A percentile compares a stretch with the other conserved stretches of the same genome.
These are phyloP conservation scores for Pezicula radicicola DNA, from an alignment of 2,329 filamentous ascomycete genomes.

Conservation along the genomic window DNA sequence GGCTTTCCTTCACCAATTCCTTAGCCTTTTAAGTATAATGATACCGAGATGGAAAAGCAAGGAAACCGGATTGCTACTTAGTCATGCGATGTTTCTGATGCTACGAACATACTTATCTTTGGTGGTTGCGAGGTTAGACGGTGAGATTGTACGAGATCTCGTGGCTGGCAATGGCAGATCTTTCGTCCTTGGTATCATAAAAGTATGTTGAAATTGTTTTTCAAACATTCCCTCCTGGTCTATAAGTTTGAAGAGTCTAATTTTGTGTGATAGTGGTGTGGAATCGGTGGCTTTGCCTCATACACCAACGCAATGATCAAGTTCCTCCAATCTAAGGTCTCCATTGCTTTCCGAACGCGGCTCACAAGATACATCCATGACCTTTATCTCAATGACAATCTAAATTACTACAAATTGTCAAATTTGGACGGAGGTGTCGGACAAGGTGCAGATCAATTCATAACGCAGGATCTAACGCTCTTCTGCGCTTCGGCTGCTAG, in stretches of 20 bases:
- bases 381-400: slow-evolving; percentile 87
- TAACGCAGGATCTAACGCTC: slow-evolving; percentile 92
- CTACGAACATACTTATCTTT: slow-evolving; percentile 91
- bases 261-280: slow-evolving; percentile 65
- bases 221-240: slow-evolving; percentile 8
- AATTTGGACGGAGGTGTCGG: slow-evolving; percentile 93
- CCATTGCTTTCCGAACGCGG: slow-evolving; percentile 93
- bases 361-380: slow-evolving; percentile 97
- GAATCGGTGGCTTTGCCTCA: slow-evolving; percentile 86
- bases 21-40: slow-evolving; percentile 96
- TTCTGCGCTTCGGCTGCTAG: slow-evolving; percentile 93
- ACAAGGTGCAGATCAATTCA: slow-evolving; percentile 91
- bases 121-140: slow-evolving; percentile 87
- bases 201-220: slow-evolving; percentile 43
- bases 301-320: slow-evolving; percentile 99
- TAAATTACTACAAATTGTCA: slow-evolving; percentile 93
- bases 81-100: slow-evolving; percentile 86
- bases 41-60: slow-evolving; percentile 94
- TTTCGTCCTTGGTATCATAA: slow-evolving; percentile 84
- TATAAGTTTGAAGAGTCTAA: slow-evolving; percentile 7
- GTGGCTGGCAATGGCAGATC: slow-evolving; percentile 90
- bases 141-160: slow-evolving; percentile 92
- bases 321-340: slow-evolving; percentile 95
- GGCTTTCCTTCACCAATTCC: slow-evolving; percentile 93
- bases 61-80: slow-evolving; percentile 84